Evolutionary conservation across 1,284 basidiomycete species (phyloP).

Genomic region (Austroboletus niveus): DNA sequence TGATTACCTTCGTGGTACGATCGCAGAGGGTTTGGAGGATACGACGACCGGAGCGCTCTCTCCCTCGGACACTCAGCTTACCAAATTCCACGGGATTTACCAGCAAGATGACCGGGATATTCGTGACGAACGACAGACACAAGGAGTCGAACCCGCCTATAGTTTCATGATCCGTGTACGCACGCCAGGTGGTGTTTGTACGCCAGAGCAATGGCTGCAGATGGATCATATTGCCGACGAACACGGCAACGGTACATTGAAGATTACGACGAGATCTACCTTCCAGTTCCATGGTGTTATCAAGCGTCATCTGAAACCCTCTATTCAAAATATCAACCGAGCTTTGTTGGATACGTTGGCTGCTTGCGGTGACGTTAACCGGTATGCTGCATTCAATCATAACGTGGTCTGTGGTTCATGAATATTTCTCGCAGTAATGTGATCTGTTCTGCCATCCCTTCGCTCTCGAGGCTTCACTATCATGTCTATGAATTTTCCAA

Average conservation of each 20-base stretch:
- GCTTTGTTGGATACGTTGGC: constrained; percentile 93
- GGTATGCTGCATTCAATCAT: constrained; percentile 45
- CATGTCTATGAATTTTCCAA: constrained; percentile 89
- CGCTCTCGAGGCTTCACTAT: constrained; percentile 80
- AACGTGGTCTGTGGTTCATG: constrained; percentile 5
- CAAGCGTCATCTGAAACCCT: constrained; percentile 93
- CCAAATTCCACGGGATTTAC: constrained; percentile 99
- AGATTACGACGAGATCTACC: constrained; percentile 97
- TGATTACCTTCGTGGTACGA: constrained; percentile 93
- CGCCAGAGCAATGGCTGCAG: constrained; percentile 88
- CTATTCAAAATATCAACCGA: constrained; percentile 96
- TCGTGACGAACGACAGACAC: constrained; percentile 90
- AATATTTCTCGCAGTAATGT: constrained; percentile 64
- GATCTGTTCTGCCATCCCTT: constrained; percentile 90
- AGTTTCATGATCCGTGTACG: constrained; percentile 99
- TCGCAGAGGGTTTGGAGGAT: constrained; percentile 89
- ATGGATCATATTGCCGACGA: constrained; percentile 97
- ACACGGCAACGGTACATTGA: constrained; percentile 93
- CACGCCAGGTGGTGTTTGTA: constrained; percentile 94
- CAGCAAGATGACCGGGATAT: constrained; percentile 99
- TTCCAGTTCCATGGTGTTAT: constrained; percentile 99
- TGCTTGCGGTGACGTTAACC: constrained; percentile 97
- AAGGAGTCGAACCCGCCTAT: constrained; percentile 95
- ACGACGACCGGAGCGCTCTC: constrained; percentile 86
- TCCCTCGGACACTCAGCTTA: constrained; percentile 89